These are phyloP conservation scores for Artomyces pyxidatus DNA, from an alignment of 768 basidiomycete species.

Conservation along the genomic window DNA sequence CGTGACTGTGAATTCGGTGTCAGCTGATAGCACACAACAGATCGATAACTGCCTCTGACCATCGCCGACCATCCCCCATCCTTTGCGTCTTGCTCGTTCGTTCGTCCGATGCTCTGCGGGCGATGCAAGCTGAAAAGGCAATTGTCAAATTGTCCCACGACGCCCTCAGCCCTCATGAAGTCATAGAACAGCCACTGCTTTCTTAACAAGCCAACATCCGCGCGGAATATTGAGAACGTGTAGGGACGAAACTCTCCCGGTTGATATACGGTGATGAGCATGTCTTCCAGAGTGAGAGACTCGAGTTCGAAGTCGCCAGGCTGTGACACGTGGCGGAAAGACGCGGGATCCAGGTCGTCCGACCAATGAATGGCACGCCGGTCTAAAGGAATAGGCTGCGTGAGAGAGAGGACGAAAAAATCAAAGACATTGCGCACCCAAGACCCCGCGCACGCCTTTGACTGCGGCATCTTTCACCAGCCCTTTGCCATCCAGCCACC, in stretches of 20 bases:
- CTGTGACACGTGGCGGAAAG: constrained; percentile 64
- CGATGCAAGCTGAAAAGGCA: constrained; percentile 94
- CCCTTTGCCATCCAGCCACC: constrained; percentile 96
- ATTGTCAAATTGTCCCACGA: constrained; percentile 97
- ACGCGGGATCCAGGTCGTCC: constrained; percentile 69
- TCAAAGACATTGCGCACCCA: constrained; percentile 45
- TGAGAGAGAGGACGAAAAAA: neutral
- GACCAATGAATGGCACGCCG: constrained; percentile 84
- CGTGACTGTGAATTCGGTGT: constrained; percentile 53
- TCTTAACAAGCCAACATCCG: constrained; percentile 73
- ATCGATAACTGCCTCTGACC: neutral
- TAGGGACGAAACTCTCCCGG: constrained; percentile 89
- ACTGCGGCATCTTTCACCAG: constrained; percentile 85
- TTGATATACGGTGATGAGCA: constrained; percentile 91
- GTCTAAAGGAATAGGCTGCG: constrained; percentile 46
- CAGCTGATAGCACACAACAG: neutral
- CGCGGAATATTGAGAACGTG: constrained; percentile 88
- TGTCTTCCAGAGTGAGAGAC: constrained; percentile 83
- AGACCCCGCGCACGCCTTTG: constrained; percentile 87
- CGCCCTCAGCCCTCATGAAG: constrained; percentile 80
- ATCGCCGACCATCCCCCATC: constrained; percentile 59
- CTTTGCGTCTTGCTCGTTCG: constrained; percentile 76
- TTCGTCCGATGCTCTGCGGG: constrained; percentile 91
- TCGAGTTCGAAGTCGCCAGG: constrained; percentile 91
- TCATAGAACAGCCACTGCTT: constrained; percentile 97